Base-by-base conservation (phyloP, 1,284 basidiomycete species). In the Fomes fomentarius region DNA sequence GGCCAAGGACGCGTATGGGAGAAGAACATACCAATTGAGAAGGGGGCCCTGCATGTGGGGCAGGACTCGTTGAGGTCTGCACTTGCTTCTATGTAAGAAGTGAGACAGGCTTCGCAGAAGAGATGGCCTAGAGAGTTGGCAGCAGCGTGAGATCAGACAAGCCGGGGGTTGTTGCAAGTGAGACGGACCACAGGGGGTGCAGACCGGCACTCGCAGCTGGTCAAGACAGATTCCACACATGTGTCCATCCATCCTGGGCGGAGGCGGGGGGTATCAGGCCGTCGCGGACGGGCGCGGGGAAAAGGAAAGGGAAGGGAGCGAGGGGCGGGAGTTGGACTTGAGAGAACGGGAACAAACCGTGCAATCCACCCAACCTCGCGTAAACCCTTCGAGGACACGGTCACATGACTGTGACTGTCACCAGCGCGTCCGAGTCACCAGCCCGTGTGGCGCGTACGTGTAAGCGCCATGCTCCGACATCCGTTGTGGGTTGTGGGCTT, bases 181-280 rank as follows among this genome's bases (percentile, higher is more conserved):
- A 17, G 26, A 68, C 77, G 56, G 56, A 85, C 85, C 85, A 60
- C 87, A 89, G 1, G 85, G 86, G 1, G 81, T 74, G 40, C 73
- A 79, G 2, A 86, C 80, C 0, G 86, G 85, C 10, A 75, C 73
- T 39, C 74, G 77, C 55, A 82, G 70, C 3, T 63, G 60, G 9
- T 78, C 77, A 15, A 89, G 73, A 57, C 85, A 88, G 53, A 89
- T 86, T n/a, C 79, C 75, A 70, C 85, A 87, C 34, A 78, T 61
- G 48, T 68, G 68, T 8, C 55, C 64, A 33, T 73, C 64, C 78
- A 81, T 78, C 35, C 39, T 41, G 7, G 38, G 22, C n/a, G 47
- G n/a, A n/a, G n/a, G n/a, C n/a, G 41, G 74, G 39, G 26, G 51
- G 52, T 54, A 52, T 57, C 56, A 44, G 49, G 43, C 46, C 52